phyloP scores from a whole-genome alignment of 345 rosid species.

The Hibiscus tridactylites region DNA sequence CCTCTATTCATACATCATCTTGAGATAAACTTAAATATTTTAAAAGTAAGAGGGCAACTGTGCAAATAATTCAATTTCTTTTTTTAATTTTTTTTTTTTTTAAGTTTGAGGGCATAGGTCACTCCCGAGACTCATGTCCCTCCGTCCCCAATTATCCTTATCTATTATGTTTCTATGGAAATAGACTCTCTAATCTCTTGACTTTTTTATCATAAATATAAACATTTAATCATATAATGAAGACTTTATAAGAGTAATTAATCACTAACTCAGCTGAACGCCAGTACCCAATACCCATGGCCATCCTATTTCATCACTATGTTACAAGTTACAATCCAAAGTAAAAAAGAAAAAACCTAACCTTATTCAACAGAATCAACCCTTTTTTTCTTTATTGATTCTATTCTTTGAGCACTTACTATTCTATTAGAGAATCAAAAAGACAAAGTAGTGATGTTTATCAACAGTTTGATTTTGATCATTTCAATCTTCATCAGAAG shows the following conservation, averaged over 20 bases:
- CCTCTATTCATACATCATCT: neutral
- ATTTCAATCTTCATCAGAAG: constrained; percentile 30
- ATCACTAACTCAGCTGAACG: neutral
- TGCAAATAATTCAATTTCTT: too few species aligned
- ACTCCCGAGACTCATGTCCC: too few species aligned
- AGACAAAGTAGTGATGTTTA: neutral
- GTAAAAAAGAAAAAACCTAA: neutral
- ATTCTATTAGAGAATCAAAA: neutral
- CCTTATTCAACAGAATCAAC: constrained; percentile 10
- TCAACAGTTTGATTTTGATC: neutral
- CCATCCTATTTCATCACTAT: neutral
- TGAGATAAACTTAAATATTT: neutral
- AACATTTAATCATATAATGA: neutral
- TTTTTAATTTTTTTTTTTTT: too few species aligned
- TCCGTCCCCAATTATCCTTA: constrained; percentile 10
- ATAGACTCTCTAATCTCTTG: neutral
- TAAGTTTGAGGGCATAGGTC: too few species aligned
- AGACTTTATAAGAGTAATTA: neutral
- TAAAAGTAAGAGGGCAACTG: too few species aligned
- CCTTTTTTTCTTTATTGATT: constrained; percentile 3
- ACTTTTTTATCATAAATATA: neutral
- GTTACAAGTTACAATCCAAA: constrained; percentile 9
- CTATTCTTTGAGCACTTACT: constrained; percentile 6
- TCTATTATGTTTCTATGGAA: constrained; percentile 5
- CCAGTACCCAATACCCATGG: neutral